Evolutionary conservation across 2,329 filamentous ascomycete genomes (phyloP), one percentile per base, ranked within the genome.

Genomic region (Talaromyces pinophilus): DNA sequence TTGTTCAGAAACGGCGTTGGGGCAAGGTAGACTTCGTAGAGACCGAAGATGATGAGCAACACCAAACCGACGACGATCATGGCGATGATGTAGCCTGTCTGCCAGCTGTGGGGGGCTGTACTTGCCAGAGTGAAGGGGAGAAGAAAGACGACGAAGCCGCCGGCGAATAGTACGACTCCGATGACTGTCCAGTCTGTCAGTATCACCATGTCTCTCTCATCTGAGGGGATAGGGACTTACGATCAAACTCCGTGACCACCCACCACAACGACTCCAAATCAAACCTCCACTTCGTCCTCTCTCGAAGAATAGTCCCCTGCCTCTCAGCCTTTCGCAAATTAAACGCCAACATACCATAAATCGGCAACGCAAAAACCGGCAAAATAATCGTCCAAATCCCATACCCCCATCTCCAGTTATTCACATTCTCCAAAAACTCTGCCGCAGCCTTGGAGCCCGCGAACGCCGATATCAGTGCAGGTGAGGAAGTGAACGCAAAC

Each of bases 391-490:
- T 80, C 71, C 88, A 90, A 25, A 81, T 78, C 35, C 87, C 88
- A 70, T 86, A 90, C 1, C 81, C 87, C 88, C 88, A 90, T 38
- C 85, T 82, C 82, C 84, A 90, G 55, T 82, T 84, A 33, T 38
- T 28, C 22, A 82, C 78, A 1, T 82, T 78, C 0, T 78, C 69
- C 59, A 85, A 78, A 70, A 88, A 86, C 0, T 77, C 76, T 28
- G 84, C 74, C 0, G 84, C 83, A 44, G 87, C 70, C 82, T 72
- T 75, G 85, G 88, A 5, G 70, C 77, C 1, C 70, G 73, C 46
- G 85, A 74, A 71, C 74, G 77, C 63, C 19, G 46, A 82, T 28
- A 77, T 76, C 61, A 85, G 79, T 38, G 75, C 77, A 0, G 83
- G 87, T 0, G 86, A 86, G 10, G 78, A 80, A 25, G 82, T 81